Evolutionary conservation across 129 eudicot species (phyloP), one percentile per base, ranked within the genome.

Genomic region (Cynara cardunculus): DNA sequence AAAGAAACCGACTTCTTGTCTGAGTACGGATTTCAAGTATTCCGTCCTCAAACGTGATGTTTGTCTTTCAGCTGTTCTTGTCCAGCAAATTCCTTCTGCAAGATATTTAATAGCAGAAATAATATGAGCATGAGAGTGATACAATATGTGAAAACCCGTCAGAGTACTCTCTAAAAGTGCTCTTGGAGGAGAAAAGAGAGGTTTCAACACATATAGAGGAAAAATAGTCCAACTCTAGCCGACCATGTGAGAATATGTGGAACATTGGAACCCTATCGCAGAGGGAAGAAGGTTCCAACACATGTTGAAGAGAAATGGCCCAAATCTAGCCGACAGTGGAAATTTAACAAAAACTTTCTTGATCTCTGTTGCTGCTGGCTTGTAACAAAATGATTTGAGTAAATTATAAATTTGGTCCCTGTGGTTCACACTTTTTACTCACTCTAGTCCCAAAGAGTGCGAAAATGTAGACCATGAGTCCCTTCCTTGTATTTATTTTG

Each of bases 71-170:
- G 94, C 97, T 14, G 94, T 90, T 87, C 94, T 89, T 41, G 92
- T 92, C 97, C 97, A 92, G 66, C 97, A 92, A 49, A 92, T 18
- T 24, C 97, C 97, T 80, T 92, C 97, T 92, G 87, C 83, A 81
- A 73, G 46, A 79, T 59, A 16, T 79, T 18, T 37, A 28, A 69
- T 67, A n/a, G 31, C 26, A 21, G 32, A 69, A 71, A 11, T 53
- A 30, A 13, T 2, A n/a, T 21, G 24, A n/a, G 24, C 65, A 32
- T 22, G 49, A 74, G 44, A 24, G 13, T 4, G 32, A 72, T 26
- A 56, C 5, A 56, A 56, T 56, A 56, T n/a, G 65, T 56, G 65
- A 56, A 14, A 56, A 2, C 64, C 3, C 1, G 24, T 53, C 18
- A 53, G 64, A 53, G 64, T 53, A 53, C 64, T 53, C 64, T 49